Evolutionary conservation across 164 flowering plant species (phyloP).

Genomic region (Sedum album): DNA sequence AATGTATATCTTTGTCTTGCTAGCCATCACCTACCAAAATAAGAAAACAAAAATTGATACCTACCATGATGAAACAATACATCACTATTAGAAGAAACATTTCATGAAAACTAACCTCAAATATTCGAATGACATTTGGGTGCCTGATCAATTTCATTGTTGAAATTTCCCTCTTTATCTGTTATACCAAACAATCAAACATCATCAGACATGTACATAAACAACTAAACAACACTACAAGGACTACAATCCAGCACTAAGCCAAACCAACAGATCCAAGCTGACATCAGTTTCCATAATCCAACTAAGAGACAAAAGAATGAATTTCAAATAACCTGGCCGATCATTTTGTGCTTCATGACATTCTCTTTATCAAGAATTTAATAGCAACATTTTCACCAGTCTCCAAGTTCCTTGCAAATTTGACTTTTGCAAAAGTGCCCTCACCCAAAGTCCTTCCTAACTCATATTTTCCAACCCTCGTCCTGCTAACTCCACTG

Average conservation of each 20-base stretch:
- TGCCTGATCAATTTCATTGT: conserved; percentile 85
- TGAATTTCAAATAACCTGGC: conserved; percentile 35
- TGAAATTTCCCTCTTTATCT: conserved; percentile 93
- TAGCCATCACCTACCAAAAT: conserved; percentile 71
- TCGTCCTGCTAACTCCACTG: conserved; percentile 20
- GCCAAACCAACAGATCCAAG: background rate
- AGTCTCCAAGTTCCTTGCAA: conserved; percentile 53
- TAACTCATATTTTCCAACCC: conserved; percentile 70
- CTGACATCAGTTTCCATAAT: background rate
- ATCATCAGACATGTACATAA: background rate
- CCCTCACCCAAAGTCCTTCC: conserved; percentile 83
- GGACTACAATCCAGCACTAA: background rate
- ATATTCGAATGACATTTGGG: conserved; percentile 83
- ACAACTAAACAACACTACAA: background rate
- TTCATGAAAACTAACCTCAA: conserved; percentile 47
- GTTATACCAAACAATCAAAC: conserved; percentile 18
- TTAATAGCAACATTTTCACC: conserved; percentile 68
- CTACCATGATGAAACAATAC: background rate
- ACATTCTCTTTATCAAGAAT: conserved; percentile 74
- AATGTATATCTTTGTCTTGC: conserved; percentile 86
- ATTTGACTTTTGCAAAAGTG: conserved; percentile 77
- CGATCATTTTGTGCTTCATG: conserved; percentile 73
- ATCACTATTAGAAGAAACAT: background rate
- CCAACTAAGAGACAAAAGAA: background rate
- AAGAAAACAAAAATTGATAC: background rate